Evolutionary conservation across 2,329 filamentous ascomycete species (phyloP).

Genomic region (Apiospora koreana): DNA sequence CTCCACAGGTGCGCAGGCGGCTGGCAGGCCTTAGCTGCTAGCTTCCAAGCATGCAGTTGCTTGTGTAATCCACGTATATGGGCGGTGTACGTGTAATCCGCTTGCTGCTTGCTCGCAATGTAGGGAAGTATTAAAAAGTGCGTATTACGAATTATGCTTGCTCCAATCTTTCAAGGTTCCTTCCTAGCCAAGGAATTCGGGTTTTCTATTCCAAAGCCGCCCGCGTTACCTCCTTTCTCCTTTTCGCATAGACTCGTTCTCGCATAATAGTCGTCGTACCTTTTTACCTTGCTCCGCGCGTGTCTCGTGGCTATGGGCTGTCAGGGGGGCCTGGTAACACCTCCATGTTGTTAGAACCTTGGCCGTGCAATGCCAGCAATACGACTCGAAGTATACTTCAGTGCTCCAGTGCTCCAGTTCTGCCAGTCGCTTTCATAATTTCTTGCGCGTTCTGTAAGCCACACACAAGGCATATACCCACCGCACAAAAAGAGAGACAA

Average conservation of each 20-base stretch:
- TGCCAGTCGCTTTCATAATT: background rate
- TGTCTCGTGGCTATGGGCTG: slow-evolving; percentile 1
- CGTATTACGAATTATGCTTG: background rate
- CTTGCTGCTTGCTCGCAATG: background rate
- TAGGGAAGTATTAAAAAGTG: slow-evolving; percentile 8
- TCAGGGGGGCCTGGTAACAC: background rate
- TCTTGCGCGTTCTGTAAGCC: slow-evolving; percentile 1
- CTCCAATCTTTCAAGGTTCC: too few species aligned
- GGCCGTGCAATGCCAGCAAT: background rate
- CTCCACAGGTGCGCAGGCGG: background rate
- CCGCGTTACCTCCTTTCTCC: background rate
- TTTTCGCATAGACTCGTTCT: background rate
- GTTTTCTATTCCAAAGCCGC: background rate
- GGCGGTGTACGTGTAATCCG: background rate
- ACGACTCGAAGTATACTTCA: background rate
- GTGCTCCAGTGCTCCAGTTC: background rate
- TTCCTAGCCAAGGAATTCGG: background rate
- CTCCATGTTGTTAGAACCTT: background rate
- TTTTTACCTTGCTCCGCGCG: background rate
- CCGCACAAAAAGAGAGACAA: background rate
- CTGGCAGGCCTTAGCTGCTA: background rate
- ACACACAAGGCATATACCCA: background rate
- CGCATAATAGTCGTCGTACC: slow-evolving; percentile 1
- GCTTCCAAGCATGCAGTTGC: background rate
- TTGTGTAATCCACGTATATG: slow-evolving; percentile 10